Base-by-base conservation (phyloP, 352 stramenopile genomes). In the Plasmopara muralis region DNA sequence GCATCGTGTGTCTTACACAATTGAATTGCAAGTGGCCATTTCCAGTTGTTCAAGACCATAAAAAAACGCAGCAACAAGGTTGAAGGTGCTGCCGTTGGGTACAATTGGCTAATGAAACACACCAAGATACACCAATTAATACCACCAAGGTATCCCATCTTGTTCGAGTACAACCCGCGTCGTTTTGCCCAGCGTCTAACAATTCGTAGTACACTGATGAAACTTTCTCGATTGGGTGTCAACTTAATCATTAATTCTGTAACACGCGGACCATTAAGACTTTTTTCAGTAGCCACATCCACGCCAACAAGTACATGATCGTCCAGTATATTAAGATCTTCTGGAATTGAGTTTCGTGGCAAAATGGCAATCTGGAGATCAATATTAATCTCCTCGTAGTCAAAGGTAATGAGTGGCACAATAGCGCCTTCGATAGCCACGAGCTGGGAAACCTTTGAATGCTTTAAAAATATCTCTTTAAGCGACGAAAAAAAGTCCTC, bases 71-170 rank as follows among this genome's bases (percentile, higher is more conserved):
- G 55, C 30, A 95, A 55, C 31, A 95, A 59, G 18, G 84, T 94
- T 25, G 85, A 91, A 0, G 85, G 82, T 9, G 83, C 83, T 8
- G 85, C 85, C 4, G 80, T 93, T 18, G 85, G 85, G 64, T 94
- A 95, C 46, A 95, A 52, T 50, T 94, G 85, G 40, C 95, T 98
- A 44, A 99, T 89, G 46, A 97, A 98, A 58, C 89, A 97, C 20
- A 98, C 94, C 44, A 99, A 72, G 60, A 99, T 99, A 53, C 95
- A 98, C 75, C 84, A 99, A 70, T 99, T 99, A 15, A 99, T 90
- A 60, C 97, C 97, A 46, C 97, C 97, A 2, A 99, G 70, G 64
- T 99, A 99, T 9, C 97, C 97, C 70, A 99, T 93, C 58, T 98
- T 97, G 81, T 99, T 99, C 42, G 89, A 97, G 72, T 99, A 99